Evolutionary conservation across 441 rosid genomes (phyloP).

Genomic region (Raphanus hybrid): DNA sequence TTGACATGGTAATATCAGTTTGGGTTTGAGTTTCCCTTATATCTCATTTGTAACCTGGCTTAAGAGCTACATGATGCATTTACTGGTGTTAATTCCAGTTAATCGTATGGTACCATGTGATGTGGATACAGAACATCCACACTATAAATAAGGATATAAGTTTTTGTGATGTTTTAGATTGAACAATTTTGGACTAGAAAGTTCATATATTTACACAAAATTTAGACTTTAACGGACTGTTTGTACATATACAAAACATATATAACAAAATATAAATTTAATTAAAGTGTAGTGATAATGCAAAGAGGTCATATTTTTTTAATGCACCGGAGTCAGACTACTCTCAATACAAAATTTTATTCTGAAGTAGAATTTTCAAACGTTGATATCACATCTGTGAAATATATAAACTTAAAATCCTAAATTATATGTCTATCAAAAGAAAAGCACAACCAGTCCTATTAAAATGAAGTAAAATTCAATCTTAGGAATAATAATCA

Average conservation of each 20-base stretch:
- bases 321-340: background rate
- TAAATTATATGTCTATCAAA: background rate
- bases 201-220: background rate
- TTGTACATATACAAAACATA: background rate
- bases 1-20: conserved; percentile 6
- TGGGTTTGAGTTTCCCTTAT: background rate
- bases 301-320: background rate
- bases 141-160: background rate
- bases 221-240: background rate
- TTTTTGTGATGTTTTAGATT: background rate
- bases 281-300: background rate
- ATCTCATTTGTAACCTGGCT: background rate
- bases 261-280: background rate
- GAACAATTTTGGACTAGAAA: background rate
- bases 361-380: background rate
- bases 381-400: background rate
- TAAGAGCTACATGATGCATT: background rate
- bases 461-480: background rate
- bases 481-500: background rate
- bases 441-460: background rate
- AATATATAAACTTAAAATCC: background rate
- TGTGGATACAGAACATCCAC: background rate
- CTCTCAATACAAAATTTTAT: background rate
- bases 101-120: background rate
- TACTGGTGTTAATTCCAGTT: background rate